Percentiles rank a stretch among this genome's conserved stretches.
phyloP scores from a whole-genome alignment of 108 stramenopile genomes.

The Chaetoceros muelleri region DNA sequence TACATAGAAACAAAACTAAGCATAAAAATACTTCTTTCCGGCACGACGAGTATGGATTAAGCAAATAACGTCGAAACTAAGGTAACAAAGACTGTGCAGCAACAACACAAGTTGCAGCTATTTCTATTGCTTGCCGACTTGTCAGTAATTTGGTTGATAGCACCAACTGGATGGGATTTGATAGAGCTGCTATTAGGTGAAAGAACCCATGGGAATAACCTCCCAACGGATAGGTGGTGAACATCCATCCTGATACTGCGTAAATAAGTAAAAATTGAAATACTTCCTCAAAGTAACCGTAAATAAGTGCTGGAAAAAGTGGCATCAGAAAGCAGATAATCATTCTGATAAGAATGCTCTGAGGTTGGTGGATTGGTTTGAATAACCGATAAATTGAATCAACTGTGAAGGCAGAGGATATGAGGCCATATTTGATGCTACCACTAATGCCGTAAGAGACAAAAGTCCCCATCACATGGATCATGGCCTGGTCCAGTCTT shows the following conservation, averaged over 20 bases:
- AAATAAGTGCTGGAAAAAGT: constrained; percentile 26
- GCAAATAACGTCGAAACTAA: too few relatives aligned
- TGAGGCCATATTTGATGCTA: constrained; percentile 43
- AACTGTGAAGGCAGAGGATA: constrained; percentile 39
- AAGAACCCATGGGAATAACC: constrained; percentile 73
- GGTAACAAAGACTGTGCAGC: too few relatives aligned
- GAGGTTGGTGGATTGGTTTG: constrained; percentile 29
- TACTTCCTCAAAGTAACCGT: constrained; percentile 3
- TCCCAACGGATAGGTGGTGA: constrained; percentile 53
- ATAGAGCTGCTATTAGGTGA: constrained; percentile 37
- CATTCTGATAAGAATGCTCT: constrained; percentile 42
- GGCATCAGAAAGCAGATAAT: constrained; percentile 48
- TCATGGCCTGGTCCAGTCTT: constrained; percentile 68
- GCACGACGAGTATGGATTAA: too few relatives aligned
- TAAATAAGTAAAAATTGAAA: constrained; percentile 19
- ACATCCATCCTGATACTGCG: constrained; percentile 21
- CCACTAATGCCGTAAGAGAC: constrained; percentile 56
- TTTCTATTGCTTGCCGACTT: background rate
- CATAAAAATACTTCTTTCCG: too few relatives aligned
- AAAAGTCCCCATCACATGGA: constrained; percentile 51
- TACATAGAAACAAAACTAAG: too few relatives aligned
- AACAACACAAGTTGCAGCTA: background rate
- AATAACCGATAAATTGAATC: constrained; percentile 54
- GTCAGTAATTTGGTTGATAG: background rate
- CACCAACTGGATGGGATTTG: constrained; percentile 22